Conservation (phyloP, 2,329 filamentous ascomycete genomes). For the Eurotiales sp. region DNA sequence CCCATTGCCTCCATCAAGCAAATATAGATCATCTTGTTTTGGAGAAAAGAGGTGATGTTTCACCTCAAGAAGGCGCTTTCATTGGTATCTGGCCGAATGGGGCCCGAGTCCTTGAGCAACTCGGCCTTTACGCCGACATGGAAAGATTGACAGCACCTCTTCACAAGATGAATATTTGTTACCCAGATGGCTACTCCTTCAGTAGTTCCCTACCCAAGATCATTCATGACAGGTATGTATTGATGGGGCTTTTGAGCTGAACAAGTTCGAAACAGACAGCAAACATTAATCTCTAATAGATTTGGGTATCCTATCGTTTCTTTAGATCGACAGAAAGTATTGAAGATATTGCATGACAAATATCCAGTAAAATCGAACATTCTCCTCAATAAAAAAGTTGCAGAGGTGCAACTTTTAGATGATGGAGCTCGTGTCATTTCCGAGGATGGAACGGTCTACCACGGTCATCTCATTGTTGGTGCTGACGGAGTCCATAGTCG, state of each 20-base stretch:
- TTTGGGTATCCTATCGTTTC: slow-evolving; percentile 21
- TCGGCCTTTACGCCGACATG: slow-evolving; percentile 37
- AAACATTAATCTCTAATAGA: slow-evolving; percentile 13
- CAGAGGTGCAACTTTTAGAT: slow-evolving; percentile 4
- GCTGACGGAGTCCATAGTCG: slow-evolving; percentile 43
- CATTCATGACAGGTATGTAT: slow-evolving; percentile 12
- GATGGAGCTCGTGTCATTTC: slow-evolving; percentile 28
- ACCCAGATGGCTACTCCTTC: slow-evolving; percentile 15
- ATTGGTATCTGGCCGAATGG: slow-evolving; percentile 46
- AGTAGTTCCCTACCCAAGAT: slow-evolving; percentile 8
- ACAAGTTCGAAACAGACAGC: too few relatives aligned
- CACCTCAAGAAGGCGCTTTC: slow-evolving; percentile 44
- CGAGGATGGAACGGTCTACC: slow-evolving; percentile 30
- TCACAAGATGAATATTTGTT: slow-evolving; percentile 11
- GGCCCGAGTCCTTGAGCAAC: slow-evolving; percentile 46
- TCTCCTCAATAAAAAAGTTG: slow-evolving; percentile 26
- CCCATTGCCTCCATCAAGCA: slow-evolving; percentile 43
- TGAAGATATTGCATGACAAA: slow-evolving; percentile 22
- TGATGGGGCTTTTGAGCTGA: too few relatives aligned
- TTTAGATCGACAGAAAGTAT: slow-evolving; percentile 19
- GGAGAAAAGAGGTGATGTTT: slow-evolving; percentile 39
- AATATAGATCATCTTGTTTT: slow-evolving; percentile 49
- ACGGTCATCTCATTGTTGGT: slow-evolving; percentile 37
- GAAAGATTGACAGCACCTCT: slow-evolving; percentile 18
- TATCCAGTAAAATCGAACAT: slow-evolving; percentile 31